These are phyloP conservation scores for Syzygium grande DNA, from an alignment of 345 rosid species.

Conservation along the genomic window DNA sequence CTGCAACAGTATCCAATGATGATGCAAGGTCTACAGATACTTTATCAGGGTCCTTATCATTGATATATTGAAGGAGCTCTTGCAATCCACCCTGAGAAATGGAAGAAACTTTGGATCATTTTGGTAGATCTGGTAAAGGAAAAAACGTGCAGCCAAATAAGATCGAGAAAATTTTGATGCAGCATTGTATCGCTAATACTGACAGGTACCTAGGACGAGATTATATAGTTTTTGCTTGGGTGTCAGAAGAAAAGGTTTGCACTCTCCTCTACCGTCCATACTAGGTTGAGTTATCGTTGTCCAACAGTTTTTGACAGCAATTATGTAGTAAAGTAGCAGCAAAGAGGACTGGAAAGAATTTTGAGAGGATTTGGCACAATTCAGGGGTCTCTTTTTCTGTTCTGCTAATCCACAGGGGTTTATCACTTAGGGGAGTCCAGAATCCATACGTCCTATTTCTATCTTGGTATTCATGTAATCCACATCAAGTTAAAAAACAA, in stretches of 20 bases:
- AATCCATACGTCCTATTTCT: neutral
- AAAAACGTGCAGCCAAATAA: neutral
- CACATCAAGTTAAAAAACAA: neutral
- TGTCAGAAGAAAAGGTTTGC: neutral
- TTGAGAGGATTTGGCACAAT: neutral
- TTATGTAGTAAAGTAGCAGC: neutral
- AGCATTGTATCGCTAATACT: neutral
- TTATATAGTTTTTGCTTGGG: neutral
- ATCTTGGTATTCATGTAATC: neutral
- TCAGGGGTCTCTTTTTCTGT: neutral
- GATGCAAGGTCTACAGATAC: constrained; percentile 84
- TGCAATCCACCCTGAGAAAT: constrained; percentile 73
- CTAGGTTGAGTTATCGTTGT: neutral
- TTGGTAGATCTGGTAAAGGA: neutral
- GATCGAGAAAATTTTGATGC: neutral
- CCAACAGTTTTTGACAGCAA: neutral
- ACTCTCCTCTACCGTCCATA: neutral
- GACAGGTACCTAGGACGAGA: neutral
- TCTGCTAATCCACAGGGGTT: neutral
- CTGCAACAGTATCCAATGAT: constrained; percentile 73
- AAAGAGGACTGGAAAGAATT: neutral
- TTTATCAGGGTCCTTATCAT: constrained; percentile 89
- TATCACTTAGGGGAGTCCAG: neutral
- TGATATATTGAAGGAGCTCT: constrained; percentile 55
- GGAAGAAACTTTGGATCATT: constrained; percentile 2